Conservation (phyloP, 306 rosid genomes). For the Castanospermum australe region DNA sequence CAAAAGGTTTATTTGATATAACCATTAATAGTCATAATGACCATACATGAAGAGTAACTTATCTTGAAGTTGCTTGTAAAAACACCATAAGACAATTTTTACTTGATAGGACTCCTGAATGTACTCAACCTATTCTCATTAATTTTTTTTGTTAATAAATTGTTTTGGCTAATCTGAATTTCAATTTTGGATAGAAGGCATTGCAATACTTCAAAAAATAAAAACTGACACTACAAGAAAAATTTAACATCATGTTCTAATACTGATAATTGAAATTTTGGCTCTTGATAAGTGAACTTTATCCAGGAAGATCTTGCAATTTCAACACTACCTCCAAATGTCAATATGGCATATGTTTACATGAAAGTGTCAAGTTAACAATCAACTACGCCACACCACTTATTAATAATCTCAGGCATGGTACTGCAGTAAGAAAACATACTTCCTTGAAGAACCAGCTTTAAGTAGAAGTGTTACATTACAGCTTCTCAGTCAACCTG, state of each 20-base stretch:
- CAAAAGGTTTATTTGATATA: background rate
- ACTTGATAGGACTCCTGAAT: background rate
- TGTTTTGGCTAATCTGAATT: background rate
- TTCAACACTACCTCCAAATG: slow-evolving; percentile 1
- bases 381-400: slow-evolving; percentile 13
- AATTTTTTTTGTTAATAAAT: background rate
- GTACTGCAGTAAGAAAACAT: slow-evolving; percentile 20
- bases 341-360: slow-evolving; percentile 22
- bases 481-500: slow-evolving; percentile 82
- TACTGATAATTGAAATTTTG: background rate
- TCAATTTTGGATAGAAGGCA: background rate
- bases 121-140: background rate
- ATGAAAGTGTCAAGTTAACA: slow-evolving; percentile 18
- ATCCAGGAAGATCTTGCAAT: slow-evolving; percentile 3
- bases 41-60: background rate
- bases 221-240: background rate
- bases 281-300: slow-evolving; percentile 12
- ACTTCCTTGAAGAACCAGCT: slow-evolving; percentile 1
- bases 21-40: background rate
- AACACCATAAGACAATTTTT: background rate
- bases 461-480: slow-evolving; percentile 32
- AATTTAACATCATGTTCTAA: background rate
- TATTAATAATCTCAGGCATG: slow-evolving; percentile 34
- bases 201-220: background rate
- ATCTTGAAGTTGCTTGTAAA: background rate